These are phyloP conservation scores for Pythium apleroticum DNA, from an alignment of 352 stramenopile species.

Conservation along the genomic window DNA sequence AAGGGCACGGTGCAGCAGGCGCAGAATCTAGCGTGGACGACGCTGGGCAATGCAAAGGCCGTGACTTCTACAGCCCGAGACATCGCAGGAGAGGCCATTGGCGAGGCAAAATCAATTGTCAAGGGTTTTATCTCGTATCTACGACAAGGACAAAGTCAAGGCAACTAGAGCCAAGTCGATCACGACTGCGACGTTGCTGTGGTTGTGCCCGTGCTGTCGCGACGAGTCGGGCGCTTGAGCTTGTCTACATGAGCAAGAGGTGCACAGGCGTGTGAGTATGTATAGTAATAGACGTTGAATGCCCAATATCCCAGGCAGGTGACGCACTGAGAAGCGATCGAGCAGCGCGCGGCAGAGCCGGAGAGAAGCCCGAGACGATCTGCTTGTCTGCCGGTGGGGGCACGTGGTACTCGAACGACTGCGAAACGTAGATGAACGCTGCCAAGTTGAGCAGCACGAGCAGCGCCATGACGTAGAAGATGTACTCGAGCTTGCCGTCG, in stretches of 20 bases:
- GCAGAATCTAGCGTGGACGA: constrained; percentile 83
- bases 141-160: constrained; percentile 21
- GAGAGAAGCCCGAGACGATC: constrained; percentile 38
- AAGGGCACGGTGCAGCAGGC: constrained; percentile 87
- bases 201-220: constrained; percentile 14
- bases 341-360: constrained; percentile 28
- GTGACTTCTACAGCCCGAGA: constrained; percentile 82
- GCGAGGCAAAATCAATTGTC: constrained; percentile 84
- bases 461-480: constrained; percentile 84
- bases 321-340: constrained; percentile 24
- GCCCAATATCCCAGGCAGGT: neutral
- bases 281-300: constrained; percentile 4
- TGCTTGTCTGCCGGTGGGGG: constrained; percentile 29
- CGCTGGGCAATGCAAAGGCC: constrained; percentile 77
- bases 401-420: constrained; percentile 78
- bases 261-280: constrained; percentile 2
- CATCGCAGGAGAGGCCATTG: constrained; percentile 81
- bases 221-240: constrained; percentile 25
- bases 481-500: constrained; percentile 87
- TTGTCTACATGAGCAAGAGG: constrained; percentile 14
- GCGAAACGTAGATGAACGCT: constrained; percentile 70
- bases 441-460: constrained; percentile 70
- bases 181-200: constrained; percentile 2
- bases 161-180: constrained; percentile 5
- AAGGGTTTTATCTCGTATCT: constrained; percentile 73